Base-by-base conservation (phyloP, 768 basidiomycete genomes). In the Tylopilus rubrobrunneus region DNA sequence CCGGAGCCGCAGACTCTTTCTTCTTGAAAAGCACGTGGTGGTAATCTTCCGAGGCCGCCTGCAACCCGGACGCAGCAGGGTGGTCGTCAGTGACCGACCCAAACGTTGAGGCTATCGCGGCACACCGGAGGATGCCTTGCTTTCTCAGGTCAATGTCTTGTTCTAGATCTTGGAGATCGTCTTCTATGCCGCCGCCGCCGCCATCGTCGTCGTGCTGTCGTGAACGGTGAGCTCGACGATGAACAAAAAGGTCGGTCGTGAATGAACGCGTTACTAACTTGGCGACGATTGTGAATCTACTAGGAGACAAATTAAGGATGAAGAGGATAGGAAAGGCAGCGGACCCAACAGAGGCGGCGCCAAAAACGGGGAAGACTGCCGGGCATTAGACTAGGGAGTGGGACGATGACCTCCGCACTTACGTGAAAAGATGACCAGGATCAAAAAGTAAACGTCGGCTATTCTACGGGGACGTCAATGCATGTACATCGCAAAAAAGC, bases 321-420 rank as follows among this genome's bases (percentile, higher is more conserved):
- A 95, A 91, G 37, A 89, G 74, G 7, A 98, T 78, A 0, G 96
- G 96, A 5, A 98, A 72, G 62, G 89, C 87, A 5, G 92, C 83
- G 55, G 92, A 83, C 42, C 86, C 78, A 1, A 92, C 87, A 2
- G 88, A 80, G 2, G 91, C 83, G 0, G 94, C 91, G 45, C 92
- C 96, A 66, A 98, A 98, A 29, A 97, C 73, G 51, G 93, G 81
- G 67, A 98, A 19, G 42, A n/a, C n/a, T n/a, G n/a, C n/a, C n/a
- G n/a, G n/a, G n/a, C 2, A 53, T 70, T 44, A 63, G 59, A 15
- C 25, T n/a, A n/a, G n/a, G n/a, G n/a, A n/a, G n/a, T n/a, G n/a
- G n/a, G n/a, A n/a, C n/a, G n/a, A n/a, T n/a, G n/a, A n/a, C n/a
- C n/a, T n/a, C n/a, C n/a, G n/a, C n/a, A n/a, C n/a, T n/a, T n/a